Base-by-base conservation (phyloP, 352 stramenopile genomes). In the Phytopythium aichiense region DNA sequence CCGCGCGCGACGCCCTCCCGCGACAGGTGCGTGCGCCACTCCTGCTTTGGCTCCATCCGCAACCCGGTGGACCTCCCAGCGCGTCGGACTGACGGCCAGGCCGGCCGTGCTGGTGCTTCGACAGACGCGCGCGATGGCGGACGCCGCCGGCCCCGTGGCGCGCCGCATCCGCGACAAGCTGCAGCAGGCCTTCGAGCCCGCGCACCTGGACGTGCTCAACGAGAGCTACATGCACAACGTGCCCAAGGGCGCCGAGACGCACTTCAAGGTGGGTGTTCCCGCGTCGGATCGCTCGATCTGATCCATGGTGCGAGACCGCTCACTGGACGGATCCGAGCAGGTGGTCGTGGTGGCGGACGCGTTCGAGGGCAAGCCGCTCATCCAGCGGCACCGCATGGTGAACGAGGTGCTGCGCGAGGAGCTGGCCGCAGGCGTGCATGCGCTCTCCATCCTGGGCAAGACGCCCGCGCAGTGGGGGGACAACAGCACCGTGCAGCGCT, bases 171-270 rank as follows among this genome's bases (percentile, higher is more conserved):
- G 72, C 43, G 69, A 78, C 49, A 95, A 95, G 68, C 68, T 94
- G 48, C 43, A 65, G 46, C 61, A 57, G 7, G 80, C 83, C 13
- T 92, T 96, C 50, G 16, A 58, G 46, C 88, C 88, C 18, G 25
- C 66, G 55, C 76, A 95, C 61, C 56, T 96, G 58, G 82, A 97
- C 65, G 88, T 98, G 33, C 74, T 93, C 33, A 98, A 98, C 69
- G 95, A 98, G 77, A 97, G 86, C 57, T 84, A 97, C 73, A 98
- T 96, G 88, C 95, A 98, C 81, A 98, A 96, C 66, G 95, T 98
- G 37, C 94, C 94, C 15, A 89, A 88, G 54, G 84, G 88, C 61
- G 93, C 91, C 18, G 95, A 99, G 81, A 98, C 92, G 22, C 96
- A 99, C 72, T 99, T 99, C 74, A 98, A 99, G 74, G 74, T 82